Evolutionary conservation across 2,329 filamentous ascomycete genomes (phyloP), one percentile per base, ranked within the genome.

Genomic region (Dactylellina sp.): DNA sequence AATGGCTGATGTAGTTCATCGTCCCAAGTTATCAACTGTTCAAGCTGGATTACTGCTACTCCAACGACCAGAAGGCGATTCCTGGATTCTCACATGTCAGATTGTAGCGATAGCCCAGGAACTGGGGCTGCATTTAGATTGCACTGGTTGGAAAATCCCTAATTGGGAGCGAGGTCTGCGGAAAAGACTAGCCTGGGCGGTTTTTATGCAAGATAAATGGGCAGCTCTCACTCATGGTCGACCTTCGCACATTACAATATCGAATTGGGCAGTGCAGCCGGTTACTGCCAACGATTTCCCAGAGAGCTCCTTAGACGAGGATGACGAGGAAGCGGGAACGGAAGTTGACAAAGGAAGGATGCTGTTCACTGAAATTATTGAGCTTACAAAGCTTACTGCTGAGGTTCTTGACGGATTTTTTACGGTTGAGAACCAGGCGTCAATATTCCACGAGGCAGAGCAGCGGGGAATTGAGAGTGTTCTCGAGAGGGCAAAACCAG

Each of bases 191-290:
- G 92, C 92, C 0, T 97, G 93, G 93, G 93, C 91, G 1, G 82
- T 96, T 56, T 96, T 95, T 80, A 94, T 96, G 89, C 92, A 97
- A 82, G 93, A 97, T 81, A 96, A 91, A 81, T 96, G 93, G 93
- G 91, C 91, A 14, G 89, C 92, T 1, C 84, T 96, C 18, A 89
- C 95, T 22, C 91, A 96, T 79, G 92, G 92, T 7, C 89, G 92
- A 9, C 93, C 92, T 0, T 95, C 92, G 2, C 92, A 96, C 77
- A 88, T 89, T 64, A 86, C 87, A 75, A 81, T 84, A 16, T 83
- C 85, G 18, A 88, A 96, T 80, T 96, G 92, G 92, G 92, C 89
- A 1, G 92, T 96, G 4, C 85, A 85, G 68, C 80, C 84, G 5
- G 85, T 92, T n/a, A 85, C 83, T 2, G 81, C 84, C 49, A 87